Percentiles rank a stretch among this genome's conserved stretches.
phyloP scores from a whole-genome alignment of 1,284 basidiomycete species.

The Megacollybia platyphylla region DNA sequence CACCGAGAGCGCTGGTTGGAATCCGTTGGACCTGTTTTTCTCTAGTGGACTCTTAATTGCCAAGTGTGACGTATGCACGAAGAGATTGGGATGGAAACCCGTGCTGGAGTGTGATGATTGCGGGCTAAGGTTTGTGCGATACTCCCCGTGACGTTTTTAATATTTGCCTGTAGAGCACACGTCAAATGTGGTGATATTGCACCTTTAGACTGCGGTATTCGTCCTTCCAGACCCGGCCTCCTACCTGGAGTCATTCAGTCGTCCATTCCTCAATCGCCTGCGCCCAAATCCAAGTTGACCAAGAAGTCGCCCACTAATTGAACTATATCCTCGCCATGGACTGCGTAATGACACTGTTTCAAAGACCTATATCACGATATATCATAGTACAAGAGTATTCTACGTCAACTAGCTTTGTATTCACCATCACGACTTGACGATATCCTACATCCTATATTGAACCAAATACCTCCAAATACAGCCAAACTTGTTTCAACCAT shows the following conservation, averaged over 20 bases:
- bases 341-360: too few species aligned
- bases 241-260: neutral
- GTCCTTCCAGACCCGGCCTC: slow-evolving; percentile 21
- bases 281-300: too few species aligned
- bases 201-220: slow-evolving; percentile 61
- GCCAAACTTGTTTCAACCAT: slow-evolving; percentile 26
- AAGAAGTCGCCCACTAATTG: too few species aligned
- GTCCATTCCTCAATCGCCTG: too few species aligned
- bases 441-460: neutral
- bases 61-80: slow-evolving; percentile 74
- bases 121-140: slow-evolving; percentile 40
- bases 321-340: too few species aligned
- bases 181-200: slow-evolving; percentile 76
- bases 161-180: slow-evolving; percentile 42
- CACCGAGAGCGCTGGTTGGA: slow-evolving; percentile 38
- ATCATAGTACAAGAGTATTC: too few species aligned
- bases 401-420: too few species aligned
- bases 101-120: slow-evolving; percentile 86
- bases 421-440: neutral
- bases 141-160: slow-evolving; percentile 5
- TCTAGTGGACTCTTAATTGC: slow-evolving; percentile 52
- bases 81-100: slow-evolving; percentile 76
- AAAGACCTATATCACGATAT: too few species aligned
- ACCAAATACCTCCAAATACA: neutral
- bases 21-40: slow-evolving; percentile 68